Base-by-base conservation (phyloP, 208 protist species). In the Sergeia podlipaevii region DNA sequence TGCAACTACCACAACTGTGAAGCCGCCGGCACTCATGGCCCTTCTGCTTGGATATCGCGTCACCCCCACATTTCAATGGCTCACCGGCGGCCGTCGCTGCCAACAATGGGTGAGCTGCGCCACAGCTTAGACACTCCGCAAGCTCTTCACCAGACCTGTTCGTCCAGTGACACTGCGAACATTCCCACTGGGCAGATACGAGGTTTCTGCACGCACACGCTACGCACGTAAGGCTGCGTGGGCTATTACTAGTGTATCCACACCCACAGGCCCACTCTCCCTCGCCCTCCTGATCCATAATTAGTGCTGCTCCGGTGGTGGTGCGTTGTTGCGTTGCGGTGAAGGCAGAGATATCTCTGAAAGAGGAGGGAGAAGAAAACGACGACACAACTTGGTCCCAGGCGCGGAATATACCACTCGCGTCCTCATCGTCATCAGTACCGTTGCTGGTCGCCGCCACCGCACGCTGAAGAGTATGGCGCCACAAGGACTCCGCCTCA, bases 181-280 rank as follows among this genome's bases (percentile, higher is more conserved):
- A 91, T 33, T 60, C 65, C 81, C 81, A 89, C 13, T 33, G 37
- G 52, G 71, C 57, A 34, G 76, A 65, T 3, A 61, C 42, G 13
- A 77, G 51, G 18, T 46, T 23, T 8, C 69, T 63, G 28, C 63
- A 65, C 27, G 84, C 74, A 45, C 79, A 88, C 27, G 71, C 52
- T 17, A 54, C 77, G 58, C 54, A 75, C 54, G 48, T 43, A n/a
- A 58, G n/a, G 3, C 48, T 29, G 11, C 8, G 1, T 23, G 0
- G 2, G 20, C 4, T 1, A 1, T 17, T 44, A 17, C 74, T 79
- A 8, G 53, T 28, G 48, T 55, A 77, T 7, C 78, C 57, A 34
- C 84, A 91, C 4, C 79, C 78, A 56, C 83, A 91, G 24, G 18
- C 20, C 79, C 79, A 87, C 33, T 21, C 32, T 0, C 6, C 24